phyloP scores from a whole-genome alignment of 805 yeast species.

The Candida wancherniae region DNA sequence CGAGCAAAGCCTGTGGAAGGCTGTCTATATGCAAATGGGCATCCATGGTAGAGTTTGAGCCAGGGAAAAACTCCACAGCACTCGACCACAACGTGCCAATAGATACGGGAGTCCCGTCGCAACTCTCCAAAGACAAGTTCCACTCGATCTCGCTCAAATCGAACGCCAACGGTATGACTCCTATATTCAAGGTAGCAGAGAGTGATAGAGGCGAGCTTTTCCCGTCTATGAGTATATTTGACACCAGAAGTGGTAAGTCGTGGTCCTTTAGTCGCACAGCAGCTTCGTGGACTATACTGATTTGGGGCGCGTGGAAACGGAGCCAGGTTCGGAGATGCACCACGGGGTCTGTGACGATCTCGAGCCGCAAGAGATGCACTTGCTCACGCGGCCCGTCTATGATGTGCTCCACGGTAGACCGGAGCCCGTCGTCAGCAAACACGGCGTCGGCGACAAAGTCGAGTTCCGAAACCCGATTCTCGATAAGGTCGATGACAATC shows the following conservation, averaged over 20 bases:
- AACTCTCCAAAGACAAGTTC: conserved; percentile 26
- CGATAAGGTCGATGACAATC: conserved; percentile 18
- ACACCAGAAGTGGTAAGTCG: neutral
- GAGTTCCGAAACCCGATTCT: conserved; percentile 19
- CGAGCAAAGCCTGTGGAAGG: conserved; percentile 17
- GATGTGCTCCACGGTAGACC: too few relatives aligned
- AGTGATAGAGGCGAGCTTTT: too few relatives aligned
- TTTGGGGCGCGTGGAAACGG: conserved; percentile 11
- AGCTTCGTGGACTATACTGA: conserved; percentile 14
- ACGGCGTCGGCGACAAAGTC: conserved; percentile 21
- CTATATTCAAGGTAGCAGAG: too few relatives aligned
- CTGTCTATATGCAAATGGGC: conserved; percentile 19
- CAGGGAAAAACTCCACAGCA: conserved; percentile 14
- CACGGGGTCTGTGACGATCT: too few relatives aligned
- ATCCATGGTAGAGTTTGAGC: conserved; percentile 11
- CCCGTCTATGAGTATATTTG: too few relatives aligned
- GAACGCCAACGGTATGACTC: conserved; percentile 6
- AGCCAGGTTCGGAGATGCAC: conserved; percentile 18
- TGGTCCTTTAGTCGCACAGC: conserved; percentile 1
- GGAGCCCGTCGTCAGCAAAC: conserved; percentile 18
- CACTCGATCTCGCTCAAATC: conserved; percentile 21
- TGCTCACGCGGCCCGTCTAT: too few relatives aligned
- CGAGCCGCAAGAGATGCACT: too few relatives aligned
- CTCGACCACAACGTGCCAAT: conserved; percentile 24
- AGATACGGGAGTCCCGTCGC: conserved; percentile 16